Percentiles rank a stretch among this genome's conserved stretches.
Conservation (phyloP, 306 rosid species). For the Fagus sylvatica region DNA sequence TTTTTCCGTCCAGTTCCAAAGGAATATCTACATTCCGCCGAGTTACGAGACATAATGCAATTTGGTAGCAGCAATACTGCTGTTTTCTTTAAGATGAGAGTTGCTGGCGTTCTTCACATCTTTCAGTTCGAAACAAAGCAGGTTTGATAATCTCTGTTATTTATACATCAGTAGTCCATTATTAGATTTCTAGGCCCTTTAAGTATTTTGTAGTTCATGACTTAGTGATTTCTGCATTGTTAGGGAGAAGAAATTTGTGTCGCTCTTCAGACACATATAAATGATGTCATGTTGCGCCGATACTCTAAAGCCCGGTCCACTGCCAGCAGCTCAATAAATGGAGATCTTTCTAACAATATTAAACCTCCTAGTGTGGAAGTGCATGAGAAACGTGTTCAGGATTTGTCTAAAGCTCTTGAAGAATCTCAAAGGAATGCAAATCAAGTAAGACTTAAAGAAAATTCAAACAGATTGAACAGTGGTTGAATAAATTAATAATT, state of each 20-base stretch:
- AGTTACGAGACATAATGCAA: constrained; percentile 95
- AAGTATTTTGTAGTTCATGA: constrained; percentile 6
- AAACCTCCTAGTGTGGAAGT: constrained; percentile 55
- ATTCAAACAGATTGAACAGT: background rate
- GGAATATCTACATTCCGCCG: constrained; percentile 95
- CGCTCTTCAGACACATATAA: constrained; percentile 94
- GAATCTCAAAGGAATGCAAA: constrained; percentile 74
- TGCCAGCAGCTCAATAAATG: constrained; percentile 49
- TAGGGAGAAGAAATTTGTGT: constrained; percentile 99
- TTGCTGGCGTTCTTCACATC: constrained; percentile 95
- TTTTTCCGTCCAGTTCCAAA: constrained; percentile 97
- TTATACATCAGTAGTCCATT: constrained; percentile 3
- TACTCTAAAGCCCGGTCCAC: constrained; percentile 76
- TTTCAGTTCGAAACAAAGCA: constrained; percentile 96
- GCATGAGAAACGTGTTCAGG: constrained; percentile 66
- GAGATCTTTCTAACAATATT: constrained; percentile 55
- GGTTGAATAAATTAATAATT: background rate
- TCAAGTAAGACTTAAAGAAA: constrained; percentile 55
- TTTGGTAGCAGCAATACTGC: constrained; percentile 97
- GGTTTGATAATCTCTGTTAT: constrained; percentile 42
- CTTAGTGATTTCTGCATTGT: constrained; percentile 19
- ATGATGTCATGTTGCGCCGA: constrained; percentile 88
- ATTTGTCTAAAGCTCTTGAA: constrained; percentile 74
- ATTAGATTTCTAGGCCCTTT: constrained; percentile 1
- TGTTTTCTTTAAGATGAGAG: constrained; percentile 96